These are phyloP conservation scores for Groenewaldozyma tartarivorans DNA, from an alignment of 805 yeast genomes.

Conservation along the genomic window DNA sequence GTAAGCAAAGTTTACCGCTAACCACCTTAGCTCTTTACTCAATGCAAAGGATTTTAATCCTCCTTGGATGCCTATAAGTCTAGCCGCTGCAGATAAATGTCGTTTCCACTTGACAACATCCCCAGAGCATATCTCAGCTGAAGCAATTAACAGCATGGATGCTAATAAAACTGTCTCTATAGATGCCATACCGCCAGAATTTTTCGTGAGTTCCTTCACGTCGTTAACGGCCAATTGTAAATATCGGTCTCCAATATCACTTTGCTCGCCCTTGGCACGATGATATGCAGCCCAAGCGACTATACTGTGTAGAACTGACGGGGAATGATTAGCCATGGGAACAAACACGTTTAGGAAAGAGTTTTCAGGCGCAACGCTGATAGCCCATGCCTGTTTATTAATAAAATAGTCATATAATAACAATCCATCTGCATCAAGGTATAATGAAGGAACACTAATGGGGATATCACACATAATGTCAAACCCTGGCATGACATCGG, in stretches of 20 bases:
- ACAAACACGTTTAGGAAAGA: constrained; percentile 44
- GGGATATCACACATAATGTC: background rate
- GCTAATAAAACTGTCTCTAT: constrained; percentile 40
- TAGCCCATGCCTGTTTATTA: constrained; percentile 29
- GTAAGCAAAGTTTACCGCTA: constrained; percentile 69
- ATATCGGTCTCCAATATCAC: constrained; percentile 21
- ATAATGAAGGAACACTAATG: constrained; percentile 10
- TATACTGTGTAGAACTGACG: constrained; percentile 40
- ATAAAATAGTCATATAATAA: constrained; percentile 43
- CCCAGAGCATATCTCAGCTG: constrained; percentile 78
- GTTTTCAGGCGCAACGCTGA: constrained; percentile 43
- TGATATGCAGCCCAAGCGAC: constrained; percentile 48
- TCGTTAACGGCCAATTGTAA: constrained; percentile 18
- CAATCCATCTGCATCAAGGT: constrained; percentile 36
- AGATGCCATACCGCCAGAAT: constrained; percentile 14
- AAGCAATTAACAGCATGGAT: constrained; percentile 55
- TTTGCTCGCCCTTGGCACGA: constrained; percentile 20
- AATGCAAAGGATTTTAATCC: constrained; percentile 45
- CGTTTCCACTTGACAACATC: constrained; percentile 70
- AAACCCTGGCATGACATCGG: background rate
- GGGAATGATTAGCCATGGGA: constrained; percentile 41
- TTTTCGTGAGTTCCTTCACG: constrained; percentile 6
- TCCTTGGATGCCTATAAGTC: constrained; percentile 49
- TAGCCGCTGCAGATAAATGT: constrained; percentile 56
- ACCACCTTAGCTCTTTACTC: constrained; percentile 56